phyloP scores from a whole-genome alignment of 2,329 filamentous ascomycete genomes.

The Xylaria sp. region DNA sequence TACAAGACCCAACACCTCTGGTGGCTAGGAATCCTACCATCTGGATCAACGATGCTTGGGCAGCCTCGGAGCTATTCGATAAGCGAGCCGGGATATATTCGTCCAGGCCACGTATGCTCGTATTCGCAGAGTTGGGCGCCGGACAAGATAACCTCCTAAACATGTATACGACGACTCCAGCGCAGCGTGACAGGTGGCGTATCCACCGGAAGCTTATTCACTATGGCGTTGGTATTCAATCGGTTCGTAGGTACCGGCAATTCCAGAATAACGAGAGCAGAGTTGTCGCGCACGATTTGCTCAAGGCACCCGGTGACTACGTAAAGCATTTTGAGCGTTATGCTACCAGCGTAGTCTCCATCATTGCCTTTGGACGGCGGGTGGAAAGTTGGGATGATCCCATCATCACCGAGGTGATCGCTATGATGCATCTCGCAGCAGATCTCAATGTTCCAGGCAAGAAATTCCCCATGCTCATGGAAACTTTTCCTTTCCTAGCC shows the following conservation, averaged over 20 bases:
- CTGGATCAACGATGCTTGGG: conserved; percentile 60
- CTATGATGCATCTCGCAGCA: conserved; percentile 66
- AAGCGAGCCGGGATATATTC: conserved; percentile 63
- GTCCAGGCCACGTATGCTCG: conserved; percentile 60
- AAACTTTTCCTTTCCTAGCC: conserved; percentile 62
- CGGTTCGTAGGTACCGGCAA: conserved; percentile 61
- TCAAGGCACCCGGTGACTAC: conserved; percentile 57
- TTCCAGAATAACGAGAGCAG: conserved; percentile 69
- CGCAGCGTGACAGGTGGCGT: conserved; percentile 56
- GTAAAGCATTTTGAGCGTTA: conserved; percentile 64
- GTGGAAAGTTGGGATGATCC: conserved; percentile 62
- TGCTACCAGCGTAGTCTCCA: conserved; percentile 63
- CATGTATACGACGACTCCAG: conserved; percentile 54
- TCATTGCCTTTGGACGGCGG: conserved; percentile 66
- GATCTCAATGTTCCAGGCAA: conserved; percentile 65
- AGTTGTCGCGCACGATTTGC: conserved; percentile 61
- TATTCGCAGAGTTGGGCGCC: conserved; percentile 58
- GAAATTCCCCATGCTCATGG: conserved; percentile 65
- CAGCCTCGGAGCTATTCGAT: conserved; percentile 64
- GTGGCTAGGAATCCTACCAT: conserved; percentile 53
- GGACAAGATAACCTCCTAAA: conserved; percentile 57
- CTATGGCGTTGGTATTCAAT: conserved; percentile 63
- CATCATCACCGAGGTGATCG: conserved; percentile 68
- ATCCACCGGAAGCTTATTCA: conserved; percentile 62
- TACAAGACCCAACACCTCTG: conserved; percentile 35